Conservation (phyloP, 306 rosid species). For the Prosopis cineraria region DNA sequence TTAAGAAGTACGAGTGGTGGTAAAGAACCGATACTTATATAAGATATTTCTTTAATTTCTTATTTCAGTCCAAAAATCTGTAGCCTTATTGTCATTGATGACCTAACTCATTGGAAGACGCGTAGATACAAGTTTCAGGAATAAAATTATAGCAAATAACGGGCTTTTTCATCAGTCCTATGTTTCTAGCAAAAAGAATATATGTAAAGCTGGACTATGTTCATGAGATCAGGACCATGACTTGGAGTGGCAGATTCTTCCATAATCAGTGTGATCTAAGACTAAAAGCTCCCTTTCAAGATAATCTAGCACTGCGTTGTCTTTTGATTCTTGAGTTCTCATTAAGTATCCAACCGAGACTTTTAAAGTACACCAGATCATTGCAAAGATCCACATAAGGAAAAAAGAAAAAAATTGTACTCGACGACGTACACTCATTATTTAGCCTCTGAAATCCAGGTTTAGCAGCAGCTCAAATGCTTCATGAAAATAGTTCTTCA, state of each 20-base stretch:
- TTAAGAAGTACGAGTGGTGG: too few relatives aligned
- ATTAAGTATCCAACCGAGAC: neutral
- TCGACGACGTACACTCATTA: neutral
- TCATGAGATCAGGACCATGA: neutral
- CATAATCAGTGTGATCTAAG: neutral
- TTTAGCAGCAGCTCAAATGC: neutral
- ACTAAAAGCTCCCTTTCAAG: slow-evolving; percentile 19
- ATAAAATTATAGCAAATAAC: neutral
- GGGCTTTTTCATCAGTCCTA: neutral
- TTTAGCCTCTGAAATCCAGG: neutral
- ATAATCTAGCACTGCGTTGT: neutral
- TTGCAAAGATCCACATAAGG: neutral
- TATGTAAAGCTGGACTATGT: neutral
- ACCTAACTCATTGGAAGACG: slow-evolving; percentile 34
- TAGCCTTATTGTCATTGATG: neutral
- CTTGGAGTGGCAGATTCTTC: neutral
- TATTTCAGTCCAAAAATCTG: neutral
- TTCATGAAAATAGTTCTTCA: neutral
- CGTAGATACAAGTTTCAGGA: slow-evolving; percentile 12
- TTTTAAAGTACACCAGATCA: neutral
- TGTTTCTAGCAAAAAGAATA: neutral
- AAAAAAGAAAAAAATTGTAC: slow-evolving; percentile 9
- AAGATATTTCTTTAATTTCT: slow-evolving; percentile 11
- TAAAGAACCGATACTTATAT: neutral
- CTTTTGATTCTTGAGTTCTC: neutral